Evolutionary conservation across 768 basidiomycete genomes (phyloP).

Genomic region (Trichaptum fuscoviolaceum): DNA sequence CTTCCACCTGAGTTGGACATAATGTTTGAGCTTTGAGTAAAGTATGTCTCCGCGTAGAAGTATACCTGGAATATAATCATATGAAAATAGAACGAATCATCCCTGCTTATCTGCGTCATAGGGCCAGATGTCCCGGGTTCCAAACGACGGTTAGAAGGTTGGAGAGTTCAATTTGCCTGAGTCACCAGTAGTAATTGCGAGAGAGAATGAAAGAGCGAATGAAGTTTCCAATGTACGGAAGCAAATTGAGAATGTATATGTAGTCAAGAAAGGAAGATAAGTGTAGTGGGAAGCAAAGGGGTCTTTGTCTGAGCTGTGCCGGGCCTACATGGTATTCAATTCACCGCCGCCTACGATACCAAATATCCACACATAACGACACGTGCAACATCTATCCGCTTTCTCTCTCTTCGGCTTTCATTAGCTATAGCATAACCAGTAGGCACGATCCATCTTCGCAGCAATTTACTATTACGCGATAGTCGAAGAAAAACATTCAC

Average conservation of each 20-base stretch:
- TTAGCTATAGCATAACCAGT: too few species aligned
- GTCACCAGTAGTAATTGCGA: not conserved
- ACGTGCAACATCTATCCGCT: not conserved
- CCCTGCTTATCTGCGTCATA: slow-evolving; percentile 1
- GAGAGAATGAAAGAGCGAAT: not conserved
- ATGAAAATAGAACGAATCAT: slow-evolving; percentile 7
- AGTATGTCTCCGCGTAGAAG: not conserved
- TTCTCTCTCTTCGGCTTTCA: too few species aligned
- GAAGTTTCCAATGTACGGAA: not conserved
- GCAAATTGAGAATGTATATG: not conserved
- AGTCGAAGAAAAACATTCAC: not conserved
- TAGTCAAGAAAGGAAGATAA: not conserved
- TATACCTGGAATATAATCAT: slow-evolving; percentile 9
- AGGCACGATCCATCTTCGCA: too few species aligned
- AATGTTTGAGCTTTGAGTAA: not conserved
- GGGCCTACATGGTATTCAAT: not conserved
- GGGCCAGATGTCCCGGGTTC: not conserved
- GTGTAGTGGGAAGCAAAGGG: not conserved
- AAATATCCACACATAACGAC: not conserved
- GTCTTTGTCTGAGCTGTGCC: not conserved
- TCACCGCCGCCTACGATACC: not conserved
- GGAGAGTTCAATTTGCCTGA: not conserved
- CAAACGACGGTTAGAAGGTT: not conserved
- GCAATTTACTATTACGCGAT: too few species aligned
- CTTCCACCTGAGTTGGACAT: slow-evolving; percentile 29